Conservation (phyloP, 768 basidiomycete genomes). For the Lyophyllum decastes region DNA sequence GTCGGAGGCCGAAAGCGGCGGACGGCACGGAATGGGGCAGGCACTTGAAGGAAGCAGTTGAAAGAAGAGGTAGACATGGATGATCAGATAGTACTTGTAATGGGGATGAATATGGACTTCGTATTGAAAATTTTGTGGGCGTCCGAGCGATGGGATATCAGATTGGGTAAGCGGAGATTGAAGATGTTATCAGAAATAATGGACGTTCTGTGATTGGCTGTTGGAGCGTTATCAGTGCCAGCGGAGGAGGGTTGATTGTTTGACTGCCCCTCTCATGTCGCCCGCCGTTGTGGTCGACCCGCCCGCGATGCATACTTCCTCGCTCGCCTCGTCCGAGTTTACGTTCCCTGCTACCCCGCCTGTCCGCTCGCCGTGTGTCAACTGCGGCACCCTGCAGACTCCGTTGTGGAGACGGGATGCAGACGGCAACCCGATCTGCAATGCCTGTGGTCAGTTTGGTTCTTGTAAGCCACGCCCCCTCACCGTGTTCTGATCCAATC, state of each 20-base stretch:
- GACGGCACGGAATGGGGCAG: neutral
- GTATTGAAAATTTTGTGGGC: no score
- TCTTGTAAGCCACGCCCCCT: neutral
- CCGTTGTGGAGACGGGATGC: conserved; percentile 85
- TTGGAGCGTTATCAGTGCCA: conserved; percentile 25
- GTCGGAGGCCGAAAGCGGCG: no score
- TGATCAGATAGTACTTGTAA: neutral
- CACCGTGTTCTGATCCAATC: conserved; percentile 7
- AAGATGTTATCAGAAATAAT: conserved; percentile 28
- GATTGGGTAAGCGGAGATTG: conserved; percentile 14
- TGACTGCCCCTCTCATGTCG: conserved; percentile 16
- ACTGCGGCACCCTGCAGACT: conserved; percentile 77
- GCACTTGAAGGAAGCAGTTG: neutral
- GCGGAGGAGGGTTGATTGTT: conserved; percentile 21
- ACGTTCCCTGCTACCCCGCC: conserved; percentile 16
- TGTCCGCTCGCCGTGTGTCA: conserved; percentile 56
- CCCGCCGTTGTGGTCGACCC: conserved; percentile 22
- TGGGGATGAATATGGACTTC: no score
- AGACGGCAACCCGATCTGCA: conserved; percentile 84
- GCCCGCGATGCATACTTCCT: conserved; percentile 15
- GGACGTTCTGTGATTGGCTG: conserved; percentile 33
- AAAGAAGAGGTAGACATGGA: no score
- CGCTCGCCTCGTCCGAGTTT: conserved; percentile 12
- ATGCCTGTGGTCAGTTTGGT: conserved; percentile 78
- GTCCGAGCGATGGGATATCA: conserved; percentile 5